Conservation (phyloP, 1,284 basidiomycete genomes). For the Vanrija sp. region DNA sequence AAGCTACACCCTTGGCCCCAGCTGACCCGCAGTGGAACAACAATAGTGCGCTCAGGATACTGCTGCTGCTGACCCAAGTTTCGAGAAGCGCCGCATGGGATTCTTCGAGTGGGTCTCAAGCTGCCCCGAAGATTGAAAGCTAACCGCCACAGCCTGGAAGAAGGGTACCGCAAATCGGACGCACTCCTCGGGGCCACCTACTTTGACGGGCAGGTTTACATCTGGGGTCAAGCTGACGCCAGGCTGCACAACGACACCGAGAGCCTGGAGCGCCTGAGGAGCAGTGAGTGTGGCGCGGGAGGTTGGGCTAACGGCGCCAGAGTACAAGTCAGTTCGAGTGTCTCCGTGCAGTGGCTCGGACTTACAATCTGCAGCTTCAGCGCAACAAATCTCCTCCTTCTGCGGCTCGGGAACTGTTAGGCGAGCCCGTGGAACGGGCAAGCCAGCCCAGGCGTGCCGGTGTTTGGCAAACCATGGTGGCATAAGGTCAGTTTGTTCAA, state of each 20-base stretch:
- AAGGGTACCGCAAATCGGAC: slow-evolving; percentile 43
- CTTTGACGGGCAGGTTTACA: slow-evolving; percentile 15
- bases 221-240: too few species aligned
- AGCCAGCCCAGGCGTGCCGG: too few species aligned
- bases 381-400: too few species aligned
- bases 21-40: slow-evolving; percentile 38
- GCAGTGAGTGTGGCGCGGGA: slow-evolving; percentile 11
- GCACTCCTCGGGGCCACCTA: slow-evolving; percentile 28
- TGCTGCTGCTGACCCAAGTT: slow-evolving; percentile 5
- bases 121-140: neutral
- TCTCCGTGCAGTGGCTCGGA: too few species aligned
- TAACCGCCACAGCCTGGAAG: slow-evolving; percentile 25
- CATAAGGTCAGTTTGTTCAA: too few species aligned
- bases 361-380: too few species aligned
- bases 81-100: slow-evolving; percentile 42
- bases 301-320: too few species aligned
- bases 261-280: slow-evolving; percentile 30
- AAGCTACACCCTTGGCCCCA: neutral
- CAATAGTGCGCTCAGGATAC: slow-evolving; percentile 22
- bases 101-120: slow-evolving; percentile 34
- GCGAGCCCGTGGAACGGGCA: too few species aligned
- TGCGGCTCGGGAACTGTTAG: too few species aligned
- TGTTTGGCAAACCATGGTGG: too few species aligned
- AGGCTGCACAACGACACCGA: slow-evolving; percentile 38
- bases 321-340: too few species aligned